Evolutionary conservation across 1,139 yeast genomes (phyloP), one percentile per base, ranked within the genome.

Genomic region (Candida glucosophila): DNA sequence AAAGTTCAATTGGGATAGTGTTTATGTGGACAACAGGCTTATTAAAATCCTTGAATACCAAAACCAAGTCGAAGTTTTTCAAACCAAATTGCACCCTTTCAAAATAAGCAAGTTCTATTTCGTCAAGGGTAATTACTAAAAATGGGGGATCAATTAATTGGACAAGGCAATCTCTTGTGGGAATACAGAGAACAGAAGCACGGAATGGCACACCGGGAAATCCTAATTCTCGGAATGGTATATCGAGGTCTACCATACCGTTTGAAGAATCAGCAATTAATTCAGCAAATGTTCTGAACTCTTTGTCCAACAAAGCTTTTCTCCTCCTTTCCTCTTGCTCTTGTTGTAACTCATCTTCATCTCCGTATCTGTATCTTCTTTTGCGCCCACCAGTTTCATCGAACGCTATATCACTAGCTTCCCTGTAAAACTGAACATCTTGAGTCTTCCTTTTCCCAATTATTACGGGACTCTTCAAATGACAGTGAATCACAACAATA

Each of bases 21-120:
- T 88, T 90, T 39, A 90, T 77, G 52, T 90, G 96, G 12, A 83
- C 83, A 14, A 86, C 96, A 0, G 97, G 81, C 43, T 70, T 76
- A 36, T 67, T 63, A 49, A 86, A 86, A 55, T 90, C 97, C 55
- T 88, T 90, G 58, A 82, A 88, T 4, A 92, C 90, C 53, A 90
- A 85, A 15, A 90, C 98, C 55, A 90, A 59, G 62, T 90, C 99
- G 46, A 90, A 92, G 58, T 92, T 92, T 58, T 86, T 86, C 46
- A 90, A 70, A 2, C 99, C 99, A 50, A 90, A 92, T 52, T 88
- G 95, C 20, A 90, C 95, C 65, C 99, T 79, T 66, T 90, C 99
- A 46, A 90, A 66, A 52, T 90, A 95, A 10, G 95, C 95, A 34
- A 90, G 67, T 58, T 90, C 99, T 37, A 90, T 82, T 45, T 90